phyloP scores from a whole-genome alignment of 2,329 filamentous ascomycete species.

The Colletotrichum aenigma region DNA sequence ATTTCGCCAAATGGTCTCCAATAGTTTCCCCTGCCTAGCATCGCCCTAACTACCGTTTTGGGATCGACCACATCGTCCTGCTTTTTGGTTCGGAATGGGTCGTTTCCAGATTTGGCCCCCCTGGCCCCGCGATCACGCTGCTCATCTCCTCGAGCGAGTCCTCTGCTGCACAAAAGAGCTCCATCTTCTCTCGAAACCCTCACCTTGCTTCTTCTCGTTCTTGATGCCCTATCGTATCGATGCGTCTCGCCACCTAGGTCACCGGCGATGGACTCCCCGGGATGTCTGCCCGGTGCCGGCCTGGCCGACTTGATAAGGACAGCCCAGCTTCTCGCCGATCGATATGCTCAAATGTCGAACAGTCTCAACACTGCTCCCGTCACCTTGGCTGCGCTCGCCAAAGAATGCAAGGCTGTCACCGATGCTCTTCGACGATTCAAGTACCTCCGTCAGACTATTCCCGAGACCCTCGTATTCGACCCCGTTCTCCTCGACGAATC shows the following conservation, averaged over 20 bases:
- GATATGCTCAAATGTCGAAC: background rate
- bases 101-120: constrained; percentile 2
- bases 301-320: constrained; percentile 10
- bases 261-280: constrained; percentile 19
- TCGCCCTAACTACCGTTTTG: constrained; percentile 7
- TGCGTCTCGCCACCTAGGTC: constrained; percentile 7
- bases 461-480: constrained; percentile 2
- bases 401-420: constrained; percentile 20
- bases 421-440: constrained; percentile 12
- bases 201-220: background rate
- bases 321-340: constrained; percentile 6
- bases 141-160: background rate
- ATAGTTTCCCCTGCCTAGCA: constrained; percentile 13
- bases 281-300: constrained; percentile 15
- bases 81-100: background rate
- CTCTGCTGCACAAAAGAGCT: background rate
- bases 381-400: constrained; percentile 21
- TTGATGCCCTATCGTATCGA: background rate
- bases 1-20: constrained; percentile 18
- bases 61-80: background rate
- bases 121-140: constrained; percentile 2
- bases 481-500: constrained; percentile 7
- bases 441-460: background rate
- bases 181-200: background rate
- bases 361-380: constrained; percentile 24